phyloP scores from a whole-genome alignment of 2,329 filamentous ascomycete genomes.

The Bipolaris gigantea region DNA sequence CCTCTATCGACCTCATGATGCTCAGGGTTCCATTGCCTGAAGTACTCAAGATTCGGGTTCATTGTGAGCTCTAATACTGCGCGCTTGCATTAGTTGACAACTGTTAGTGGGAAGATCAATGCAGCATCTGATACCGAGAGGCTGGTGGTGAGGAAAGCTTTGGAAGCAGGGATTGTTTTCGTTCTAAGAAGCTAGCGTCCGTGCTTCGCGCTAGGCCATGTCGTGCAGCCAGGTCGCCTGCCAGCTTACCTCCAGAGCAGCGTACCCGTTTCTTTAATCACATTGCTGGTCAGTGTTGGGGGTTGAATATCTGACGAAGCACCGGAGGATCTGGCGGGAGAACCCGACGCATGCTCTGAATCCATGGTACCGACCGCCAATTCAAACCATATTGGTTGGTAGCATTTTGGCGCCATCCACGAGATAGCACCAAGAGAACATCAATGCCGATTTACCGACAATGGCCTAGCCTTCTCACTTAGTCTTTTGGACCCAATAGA shows the following conservation, averaged over 20 bases:
- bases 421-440: neutral
- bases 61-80: conserved; percentile 18
- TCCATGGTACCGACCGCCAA: too few relatives aligned
- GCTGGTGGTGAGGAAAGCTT: conserved; percentile 14
- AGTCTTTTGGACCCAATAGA: neutral
- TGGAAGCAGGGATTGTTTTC: conserved; percentile 13
- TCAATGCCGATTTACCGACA: neutral
- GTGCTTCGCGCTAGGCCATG: conserved; percentile 8
- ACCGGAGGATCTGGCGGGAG: too few relatives aligned
- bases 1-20: conserved; percentile 21
- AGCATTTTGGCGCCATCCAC: neutral
- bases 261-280: neutral
- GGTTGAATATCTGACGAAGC: too few relatives aligned
- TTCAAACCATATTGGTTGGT: too few relatives aligned
- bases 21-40: conserved; percentile 26
- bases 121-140: conserved; percentile 9
- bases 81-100: conserved; percentile 13
- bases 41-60: conserved; percentile 25
- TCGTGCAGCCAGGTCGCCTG: neutral
- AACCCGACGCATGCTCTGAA: too few relatives aligned
- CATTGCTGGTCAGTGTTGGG: too few relatives aligned
- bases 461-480: neutral
- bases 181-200: conserved; percentile 4
- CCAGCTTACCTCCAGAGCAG: neutral
- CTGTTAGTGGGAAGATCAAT: conserved; percentile 26